Evolutionary conservation across 345 rosid genomes (phyloP).

Genomic region (Brassica juncea): DNA sequence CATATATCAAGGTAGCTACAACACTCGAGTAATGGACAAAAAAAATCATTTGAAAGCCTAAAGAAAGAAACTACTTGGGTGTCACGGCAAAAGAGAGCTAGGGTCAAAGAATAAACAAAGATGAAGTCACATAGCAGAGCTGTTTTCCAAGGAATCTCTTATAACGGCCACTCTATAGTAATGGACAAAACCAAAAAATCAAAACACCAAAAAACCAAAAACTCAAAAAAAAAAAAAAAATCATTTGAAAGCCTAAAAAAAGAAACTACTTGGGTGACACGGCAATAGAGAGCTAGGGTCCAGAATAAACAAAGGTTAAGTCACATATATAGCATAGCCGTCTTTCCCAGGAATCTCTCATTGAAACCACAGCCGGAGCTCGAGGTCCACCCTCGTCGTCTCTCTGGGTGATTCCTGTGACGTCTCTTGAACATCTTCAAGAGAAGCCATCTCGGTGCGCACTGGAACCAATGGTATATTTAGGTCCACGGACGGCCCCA

Average conservation of each 20-base stretch:
- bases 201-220: neutral
- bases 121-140: neutral
- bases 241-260: neutral
- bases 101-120: neutral
- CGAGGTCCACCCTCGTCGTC: neutral
- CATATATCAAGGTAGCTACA: neutral
- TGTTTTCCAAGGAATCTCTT: neutral
- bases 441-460: neutral
- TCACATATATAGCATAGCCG: neutral
- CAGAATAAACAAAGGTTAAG: neutral
- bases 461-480: neutral
- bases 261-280: neutral
- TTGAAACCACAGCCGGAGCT: neutral
- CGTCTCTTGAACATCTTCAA: neutral
- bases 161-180: neutral
- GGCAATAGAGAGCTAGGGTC: neutral
- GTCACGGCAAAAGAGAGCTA: neutral
- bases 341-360: neutral
- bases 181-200: neutral
- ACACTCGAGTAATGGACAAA: neutral
- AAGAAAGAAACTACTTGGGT: neutral
- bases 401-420: neutral
- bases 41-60: neutral
- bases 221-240: too few species aligned
- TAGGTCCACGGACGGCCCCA: neutral